A percentile compares a stretch with the other conserved stretches of the same genome.
phyloP scores from a whole-genome alignment of 2,329 filamentous ascomycete species.

The Cercospora sp. region DNA sequence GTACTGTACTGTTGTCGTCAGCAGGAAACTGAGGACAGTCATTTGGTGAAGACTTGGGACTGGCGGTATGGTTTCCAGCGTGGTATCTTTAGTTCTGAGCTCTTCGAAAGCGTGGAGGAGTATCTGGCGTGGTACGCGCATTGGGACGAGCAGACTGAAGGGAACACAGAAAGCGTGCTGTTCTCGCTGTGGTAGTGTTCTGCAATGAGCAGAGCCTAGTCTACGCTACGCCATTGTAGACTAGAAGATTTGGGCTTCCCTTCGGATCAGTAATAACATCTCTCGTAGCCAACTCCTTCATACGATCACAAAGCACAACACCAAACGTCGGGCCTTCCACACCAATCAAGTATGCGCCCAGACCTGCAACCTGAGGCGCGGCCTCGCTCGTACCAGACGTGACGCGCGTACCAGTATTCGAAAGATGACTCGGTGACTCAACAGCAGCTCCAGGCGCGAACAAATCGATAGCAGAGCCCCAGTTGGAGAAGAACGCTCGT shows the following conservation, averaged over 20 bases:
- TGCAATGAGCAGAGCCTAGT: background rate
- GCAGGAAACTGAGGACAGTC: too few species aligned
- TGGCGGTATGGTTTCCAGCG: background rate
- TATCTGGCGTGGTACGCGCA: background rate
- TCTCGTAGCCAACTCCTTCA: conserved; percentile 46
- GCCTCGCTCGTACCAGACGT: background rate
- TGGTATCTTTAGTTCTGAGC: background rate
- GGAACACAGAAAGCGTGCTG: background rate
- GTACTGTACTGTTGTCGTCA: background rate
- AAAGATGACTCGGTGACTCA: background rate
- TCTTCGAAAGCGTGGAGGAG: background rate
- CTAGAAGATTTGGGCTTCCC: background rate
- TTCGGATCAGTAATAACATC: background rate
- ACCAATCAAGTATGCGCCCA: background rate
- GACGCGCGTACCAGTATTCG: background rate
- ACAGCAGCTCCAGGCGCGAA: background rate
- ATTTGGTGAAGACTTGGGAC: too few species aligned
- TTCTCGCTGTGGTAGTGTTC: background rate
- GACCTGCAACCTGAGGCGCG: background rate
- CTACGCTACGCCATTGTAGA: conserved; percentile 2
- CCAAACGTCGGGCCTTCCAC: conserved; percentile 41
- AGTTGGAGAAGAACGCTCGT: background rate
- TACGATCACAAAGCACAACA: conserved; percentile 47
- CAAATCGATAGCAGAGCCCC: background rate
- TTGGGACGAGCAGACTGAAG: background rate